Evolutionary conservation across 768 basidiomycete genomes (phyloP).

Genomic region (Boletus vinaceobasis): DNA sequence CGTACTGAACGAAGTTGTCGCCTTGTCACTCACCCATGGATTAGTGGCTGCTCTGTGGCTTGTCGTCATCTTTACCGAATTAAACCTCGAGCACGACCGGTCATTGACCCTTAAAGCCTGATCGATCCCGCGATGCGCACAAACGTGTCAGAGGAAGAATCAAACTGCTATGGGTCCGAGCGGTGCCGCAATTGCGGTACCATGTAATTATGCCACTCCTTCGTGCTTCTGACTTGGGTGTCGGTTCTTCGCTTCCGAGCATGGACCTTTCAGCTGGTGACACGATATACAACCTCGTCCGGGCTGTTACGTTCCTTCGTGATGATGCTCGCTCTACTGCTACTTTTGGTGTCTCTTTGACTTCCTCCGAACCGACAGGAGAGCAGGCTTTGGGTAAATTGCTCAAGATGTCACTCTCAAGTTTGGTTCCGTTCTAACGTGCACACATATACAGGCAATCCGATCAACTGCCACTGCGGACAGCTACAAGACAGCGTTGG

Average conservation of each 20-base stretch:
- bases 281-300: not conserved
- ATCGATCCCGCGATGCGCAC: conserved; percentile 14
- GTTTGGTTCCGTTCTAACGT: conserved; percentile 3
- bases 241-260: conserved; percentile 1
- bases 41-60: not conserved
- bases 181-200: conserved; percentile 13
- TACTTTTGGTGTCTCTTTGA: not conserved
- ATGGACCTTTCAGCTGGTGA: not conserved
- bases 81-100: not conserved
- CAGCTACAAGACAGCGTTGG: not conserved
- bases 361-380: conserved; percentile 2
- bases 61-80: not conserved
- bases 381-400: not conserved
- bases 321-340: not conserved
- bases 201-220: not conserved
- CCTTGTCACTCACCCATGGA: not conserved
- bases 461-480: not conserved
- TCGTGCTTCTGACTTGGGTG: conserved; percentile 16
- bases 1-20: not conserved
- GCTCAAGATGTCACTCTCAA: conserved; percentile 1
- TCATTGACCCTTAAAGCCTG: not conserved
- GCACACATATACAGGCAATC: not conserved
- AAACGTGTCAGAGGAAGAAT: conserved; percentile 4
- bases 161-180: not conserved
- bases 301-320: not conserved